phyloP scores from a whole-genome alignment of 257 asterid species.

The Plantago major region DNA sequence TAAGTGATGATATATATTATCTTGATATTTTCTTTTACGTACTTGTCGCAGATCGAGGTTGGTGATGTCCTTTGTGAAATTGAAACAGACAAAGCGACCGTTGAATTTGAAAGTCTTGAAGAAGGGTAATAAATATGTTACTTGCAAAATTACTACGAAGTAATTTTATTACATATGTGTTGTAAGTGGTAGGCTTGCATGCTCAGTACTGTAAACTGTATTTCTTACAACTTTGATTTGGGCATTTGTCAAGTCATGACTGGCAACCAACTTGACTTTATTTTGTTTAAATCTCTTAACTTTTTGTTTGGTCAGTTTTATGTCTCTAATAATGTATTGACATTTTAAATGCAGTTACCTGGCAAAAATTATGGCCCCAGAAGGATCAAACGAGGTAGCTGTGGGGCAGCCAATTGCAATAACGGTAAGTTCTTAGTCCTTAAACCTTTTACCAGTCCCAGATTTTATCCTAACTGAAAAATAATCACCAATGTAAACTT shows the following conservation, averaged over 20 bases:
- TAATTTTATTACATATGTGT: conserved; percentile 13
- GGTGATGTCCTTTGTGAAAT: conserved; percentile 97
- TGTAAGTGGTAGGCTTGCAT: no score
- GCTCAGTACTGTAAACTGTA: no score
- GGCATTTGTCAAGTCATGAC: neutral
- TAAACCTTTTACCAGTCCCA: conserved; percentile 19
- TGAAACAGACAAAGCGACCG: conserved; percentile 97
- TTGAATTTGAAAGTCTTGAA: conserved; percentile 95
- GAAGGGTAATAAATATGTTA: conserved; percentile 69
- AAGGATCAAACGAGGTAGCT: conserved; percentile 88
- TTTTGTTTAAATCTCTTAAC: neutral
- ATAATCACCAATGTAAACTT: conserved; percentile 1
- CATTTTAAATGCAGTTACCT: conserved; percentile 55
- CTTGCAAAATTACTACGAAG: conserved; percentile 7
- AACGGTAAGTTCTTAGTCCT: conserved; percentile 54
- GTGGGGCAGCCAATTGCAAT: conserved; percentile 94
- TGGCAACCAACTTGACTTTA: conserved; percentile 1
- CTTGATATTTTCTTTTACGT: conserved; percentile 16
- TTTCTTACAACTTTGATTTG: no score
- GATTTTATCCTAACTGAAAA: neutral
- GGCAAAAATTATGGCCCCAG: conserved; percentile 92
- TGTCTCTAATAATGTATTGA: conserved; percentile 18
- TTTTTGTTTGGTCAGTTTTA: neutral
- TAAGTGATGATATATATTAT: conserved; percentile 13
- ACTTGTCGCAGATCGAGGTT: conserved; percentile 75